Evolutionary conservation across 441 rosid genomes (phyloP).

Genomic region (Hura crepitans): DNA sequence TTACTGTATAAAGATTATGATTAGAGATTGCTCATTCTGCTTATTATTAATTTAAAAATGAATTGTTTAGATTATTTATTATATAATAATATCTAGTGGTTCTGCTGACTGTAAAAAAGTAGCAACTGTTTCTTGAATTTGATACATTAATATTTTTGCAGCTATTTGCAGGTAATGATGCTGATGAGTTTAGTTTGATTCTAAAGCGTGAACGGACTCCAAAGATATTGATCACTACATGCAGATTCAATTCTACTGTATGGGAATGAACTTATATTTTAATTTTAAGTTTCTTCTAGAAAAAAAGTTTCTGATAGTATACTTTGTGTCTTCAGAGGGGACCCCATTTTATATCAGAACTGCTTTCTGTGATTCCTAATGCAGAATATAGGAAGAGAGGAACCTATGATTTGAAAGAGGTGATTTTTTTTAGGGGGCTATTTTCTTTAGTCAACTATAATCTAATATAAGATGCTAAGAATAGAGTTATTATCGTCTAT

Average conservation of each 20-base stretch:
- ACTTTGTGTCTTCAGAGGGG: conserved; percentile 50
- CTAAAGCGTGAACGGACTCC: conserved; percentile 50
- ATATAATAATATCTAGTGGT: neutral
- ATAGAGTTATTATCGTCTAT: neutral
- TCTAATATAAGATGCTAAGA: neutral
- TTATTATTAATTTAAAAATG: neutral
- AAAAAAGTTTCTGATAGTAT: neutral
- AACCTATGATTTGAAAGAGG: conserved; percentile 89
- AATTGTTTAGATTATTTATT: neutral
- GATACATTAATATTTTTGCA: conserved; percentile 25
- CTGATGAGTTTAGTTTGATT: conserved; percentile 70
- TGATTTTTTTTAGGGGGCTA: conserved; percentile 18
- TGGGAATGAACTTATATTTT: neutral
- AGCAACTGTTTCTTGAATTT: neutral
- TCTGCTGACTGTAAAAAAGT: neutral
- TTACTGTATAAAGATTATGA: neutral
- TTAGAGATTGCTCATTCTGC: neutral
- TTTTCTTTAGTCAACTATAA: neutral
- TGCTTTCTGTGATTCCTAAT: conserved; percentile 77
- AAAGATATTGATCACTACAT: conserved; percentile 81
- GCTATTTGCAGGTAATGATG: conserved; percentile 81
- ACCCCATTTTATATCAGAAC: conserved; percentile 69
- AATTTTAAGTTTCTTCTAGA: conserved; percentile 3
- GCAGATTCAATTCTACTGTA: conserved; percentile 85
- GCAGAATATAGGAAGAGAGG: conserved; percentile 73